Evolutionary conservation across 192 early-diverging fungal genomes (phyloP).

Genomic region (Coemansia brasiliensis): DNA sequence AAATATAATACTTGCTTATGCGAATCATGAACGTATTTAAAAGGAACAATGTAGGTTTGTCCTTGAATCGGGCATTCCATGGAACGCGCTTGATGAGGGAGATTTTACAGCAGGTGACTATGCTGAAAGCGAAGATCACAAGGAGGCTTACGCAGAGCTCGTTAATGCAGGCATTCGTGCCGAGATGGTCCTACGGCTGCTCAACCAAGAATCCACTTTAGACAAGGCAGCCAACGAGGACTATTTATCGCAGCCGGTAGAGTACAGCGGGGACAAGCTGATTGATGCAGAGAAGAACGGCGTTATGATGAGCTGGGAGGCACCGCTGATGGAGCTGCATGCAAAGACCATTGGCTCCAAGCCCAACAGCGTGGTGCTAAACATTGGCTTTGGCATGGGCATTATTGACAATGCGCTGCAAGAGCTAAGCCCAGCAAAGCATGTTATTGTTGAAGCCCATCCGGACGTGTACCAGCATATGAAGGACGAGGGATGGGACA

Average conservation of each 20-base stretch:
- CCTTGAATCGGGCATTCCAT: conserved; percentile 70
- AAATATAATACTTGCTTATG: neutral
- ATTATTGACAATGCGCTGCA: conserved; percentile 86
- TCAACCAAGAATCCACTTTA: conserved; percentile 46
- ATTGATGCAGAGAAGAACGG: conserved; percentile 86
- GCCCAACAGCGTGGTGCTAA: conserved; percentile 33
- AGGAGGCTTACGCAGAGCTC: conserved; percentile 72
- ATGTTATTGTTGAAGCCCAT: conserved; percentile 96
- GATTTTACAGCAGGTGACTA: conserved; percentile 82
- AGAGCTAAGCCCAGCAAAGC: conserved; percentile 63
- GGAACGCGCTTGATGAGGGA: conserved; percentile 78
- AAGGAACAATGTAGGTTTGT: conserved; percentile 41
- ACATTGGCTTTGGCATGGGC: conserved; percentile 83
- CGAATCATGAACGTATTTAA: too few species aligned
- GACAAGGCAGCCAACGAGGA: conserved; percentile 68
- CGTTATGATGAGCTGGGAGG: conserved; percentile 99
- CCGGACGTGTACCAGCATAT: conserved; percentile 93
- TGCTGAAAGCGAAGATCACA: conserved; percentile 68
- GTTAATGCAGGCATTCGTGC: conserved; percentile 81
- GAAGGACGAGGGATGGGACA: conserved; percentile 81
- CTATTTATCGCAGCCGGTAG: conserved; percentile 76
- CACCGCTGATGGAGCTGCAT: conserved; percentile 86
- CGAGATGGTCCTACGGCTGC: conserved; percentile 73
- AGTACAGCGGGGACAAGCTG: conserved; percentile 77
- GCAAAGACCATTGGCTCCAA: conserved; percentile 71